phyloP scores from a whole-genome alignment of 495 filamentous ascomycete species.

The Hypoxylon trugodes region DNA sequence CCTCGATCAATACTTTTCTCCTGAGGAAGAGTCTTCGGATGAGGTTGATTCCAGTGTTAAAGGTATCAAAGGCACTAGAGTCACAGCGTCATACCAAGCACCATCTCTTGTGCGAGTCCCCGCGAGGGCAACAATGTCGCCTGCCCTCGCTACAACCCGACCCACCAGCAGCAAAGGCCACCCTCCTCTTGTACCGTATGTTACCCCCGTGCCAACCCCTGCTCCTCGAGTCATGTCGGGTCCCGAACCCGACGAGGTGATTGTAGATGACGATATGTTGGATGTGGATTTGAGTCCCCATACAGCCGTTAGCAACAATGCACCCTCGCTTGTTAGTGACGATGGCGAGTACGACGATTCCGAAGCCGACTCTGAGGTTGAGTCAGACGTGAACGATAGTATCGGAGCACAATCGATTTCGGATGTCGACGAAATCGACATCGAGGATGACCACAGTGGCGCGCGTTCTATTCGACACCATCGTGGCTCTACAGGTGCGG shows the following conservation, averaged over 20 bases:
- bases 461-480: constrained; percentile 49
- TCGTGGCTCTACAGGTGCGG: constrained; percentile 41
- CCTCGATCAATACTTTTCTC: constrained; percentile 57
- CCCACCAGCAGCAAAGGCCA: constrained; percentile 65
- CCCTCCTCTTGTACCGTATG: constrained; percentile 43
- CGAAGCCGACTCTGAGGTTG: constrained; percentile 53
- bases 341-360: constrained; percentile 78
- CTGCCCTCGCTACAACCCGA: constrained; percentile 57
- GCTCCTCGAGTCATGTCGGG: constrained; percentile 33
- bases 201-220: constrained; percentile 47
- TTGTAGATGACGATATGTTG: constrained; percentile 59
- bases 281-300: constrained; percentile 79
- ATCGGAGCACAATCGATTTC: constrained; percentile 54
- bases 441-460: constrained; percentile 53
- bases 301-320: constrained; percentile 78
- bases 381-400: constrained; percentile 53
- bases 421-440: constrained; percentile 59
- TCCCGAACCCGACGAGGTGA: constrained; percentile 49
- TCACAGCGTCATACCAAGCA: constrained; percentile 43
- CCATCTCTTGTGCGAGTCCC: constrained; percentile 62
- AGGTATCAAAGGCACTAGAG: constrained; percentile 26
- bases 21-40: constrained; percentile 57
- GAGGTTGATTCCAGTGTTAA: constrained; percentile 50
- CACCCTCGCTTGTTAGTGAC: constrained; percentile 88
- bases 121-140: constrained; percentile 64